phyloP scores from a whole-genome alignment of 805 yeast genomes.

The Ogataea nakhonphanomensis region DNA sequence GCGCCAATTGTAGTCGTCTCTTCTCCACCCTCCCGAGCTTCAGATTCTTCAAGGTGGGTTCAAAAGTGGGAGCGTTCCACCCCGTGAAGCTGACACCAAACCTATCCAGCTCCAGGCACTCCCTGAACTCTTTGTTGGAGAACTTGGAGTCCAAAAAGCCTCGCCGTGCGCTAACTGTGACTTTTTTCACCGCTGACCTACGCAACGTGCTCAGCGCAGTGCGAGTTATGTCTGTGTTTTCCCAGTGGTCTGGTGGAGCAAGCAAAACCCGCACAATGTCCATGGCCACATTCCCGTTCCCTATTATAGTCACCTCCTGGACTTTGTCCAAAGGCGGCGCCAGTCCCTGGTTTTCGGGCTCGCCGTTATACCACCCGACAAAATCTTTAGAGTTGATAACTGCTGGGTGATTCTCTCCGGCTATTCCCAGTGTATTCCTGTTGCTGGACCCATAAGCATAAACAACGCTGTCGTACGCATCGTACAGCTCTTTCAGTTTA shows the following conservation, averaged over 20 bases:
- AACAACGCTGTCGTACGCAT: conserved; percentile 68
- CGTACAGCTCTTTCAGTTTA: conserved; percentile 43
- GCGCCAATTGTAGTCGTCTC: conserved; percentile 61
- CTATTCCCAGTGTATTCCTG: conserved; percentile 51
- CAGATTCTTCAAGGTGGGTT: conserved; percentile 28
- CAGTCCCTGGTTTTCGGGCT: conserved; percentile 53
- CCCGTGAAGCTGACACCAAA: conserved; percentile 48
- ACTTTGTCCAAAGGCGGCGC: conserved; percentile 60
- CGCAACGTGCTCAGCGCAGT: conserved; percentile 55
- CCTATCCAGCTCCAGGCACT: conserved; percentile 58
- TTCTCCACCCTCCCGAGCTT: conserved; percentile 53
- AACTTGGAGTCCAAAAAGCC: conserved; percentile 85
- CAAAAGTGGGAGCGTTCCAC: conserved; percentile 37
- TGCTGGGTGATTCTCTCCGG: conserved; percentile 60
- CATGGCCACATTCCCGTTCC: conserved; percentile 95
- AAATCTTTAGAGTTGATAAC: conserved; percentile 79
- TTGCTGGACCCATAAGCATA: conserved; percentile 78
- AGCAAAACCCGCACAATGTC: conserved; percentile 82
- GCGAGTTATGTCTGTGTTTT: conserved; percentile 66
- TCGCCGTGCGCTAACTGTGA: conserved; percentile 79
- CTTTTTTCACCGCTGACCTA: conserved; percentile 53
- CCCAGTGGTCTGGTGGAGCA: conserved; percentile 54
- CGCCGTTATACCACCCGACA: conserved; percentile 96
- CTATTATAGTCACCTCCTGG: conserved; percentile 74
- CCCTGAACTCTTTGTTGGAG: conserved; percentile 89